These are phyloP conservation scores for Acacia melanoxylon DNA, from an alignment of 306 rosid species.

Conservation along the genomic window DNA sequence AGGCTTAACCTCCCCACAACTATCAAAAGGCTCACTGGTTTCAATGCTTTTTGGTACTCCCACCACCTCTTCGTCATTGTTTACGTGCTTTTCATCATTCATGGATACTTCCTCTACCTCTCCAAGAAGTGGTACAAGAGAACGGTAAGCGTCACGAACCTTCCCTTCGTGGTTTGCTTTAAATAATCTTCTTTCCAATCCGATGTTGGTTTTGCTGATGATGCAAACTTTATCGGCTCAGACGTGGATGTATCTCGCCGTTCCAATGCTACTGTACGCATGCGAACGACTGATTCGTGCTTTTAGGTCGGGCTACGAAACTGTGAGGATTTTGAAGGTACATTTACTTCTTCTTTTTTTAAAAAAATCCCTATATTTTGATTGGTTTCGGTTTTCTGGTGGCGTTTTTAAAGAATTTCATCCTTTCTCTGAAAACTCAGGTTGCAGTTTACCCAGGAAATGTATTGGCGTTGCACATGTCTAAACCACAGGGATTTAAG, in stretches of 20 bases:
- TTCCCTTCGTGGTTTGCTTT: background rate
- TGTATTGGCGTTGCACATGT: slow-evolving; percentile 78
- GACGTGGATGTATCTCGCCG: slow-evolving; percentile 91
- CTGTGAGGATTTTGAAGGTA: slow-evolving; percentile 76
- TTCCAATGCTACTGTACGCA: slow-evolving; percentile 73
- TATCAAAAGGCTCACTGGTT: slow-evolving; percentile 75
- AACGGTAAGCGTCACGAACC: slow-evolving; percentile 50
- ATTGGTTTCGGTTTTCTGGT: background rate
- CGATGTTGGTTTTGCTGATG: slow-evolving; percentile 10
- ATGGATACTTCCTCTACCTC: slow-evolving; percentile 79
- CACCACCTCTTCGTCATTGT: slow-evolving; percentile 86
- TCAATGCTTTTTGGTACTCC: slow-evolving; percentile 96
- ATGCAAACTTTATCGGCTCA: slow-evolving; percentile 26
- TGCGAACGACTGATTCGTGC: slow-evolving; percentile 86
- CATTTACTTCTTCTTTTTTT: background rate
- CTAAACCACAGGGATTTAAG: slow-evolving; percentile 84
- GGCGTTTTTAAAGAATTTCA: background rate
- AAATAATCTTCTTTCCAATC: background rate
- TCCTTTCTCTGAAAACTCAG: slow-evolving; percentile 34
- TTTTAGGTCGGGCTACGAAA: slow-evolving; percentile 69
- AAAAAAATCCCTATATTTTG: background rate
- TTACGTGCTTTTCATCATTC: slow-evolving; percentile 70
- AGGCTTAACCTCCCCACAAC: slow-evolving; percentile 62
- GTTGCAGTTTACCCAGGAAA: slow-evolving; percentile 97
- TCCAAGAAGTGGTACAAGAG: slow-evolving; percentile 81